Base-by-base conservation (phyloP, 176 grass and related monocot species). In the Neostapfia colusana region DNA sequence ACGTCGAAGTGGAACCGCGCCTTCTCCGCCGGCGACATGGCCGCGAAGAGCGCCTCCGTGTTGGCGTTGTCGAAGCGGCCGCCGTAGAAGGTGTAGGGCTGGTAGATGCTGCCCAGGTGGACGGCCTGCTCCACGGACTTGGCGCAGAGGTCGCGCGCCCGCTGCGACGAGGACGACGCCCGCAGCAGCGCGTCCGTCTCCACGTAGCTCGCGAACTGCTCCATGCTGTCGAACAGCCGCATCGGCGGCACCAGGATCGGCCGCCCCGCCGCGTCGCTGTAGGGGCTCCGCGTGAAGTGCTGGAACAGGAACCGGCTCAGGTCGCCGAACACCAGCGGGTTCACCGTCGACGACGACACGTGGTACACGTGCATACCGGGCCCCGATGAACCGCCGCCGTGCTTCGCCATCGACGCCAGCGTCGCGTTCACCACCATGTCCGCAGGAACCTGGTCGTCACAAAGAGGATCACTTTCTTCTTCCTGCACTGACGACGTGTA, bases 361-460 rank as follows among this genome's bases (percentile, higher is more conserved):
- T 93, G 95, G 72, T 97, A 97, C 75, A 97, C 89, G 49, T 97
- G 86, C 79, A 93, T 89, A 28, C 84, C 88, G 39, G 78, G 73
- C 7, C 46, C 73, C 13, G 51, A 5, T 5, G 15, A 21, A 15
- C 12, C 67, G 80, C 10, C 39, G 16, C 86, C 95, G 57, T 97
- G 95, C 76, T 89, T 91, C 56, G 91, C 91, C 84, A 97, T 97
- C 18, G 89, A 57, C 26, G 89, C 95, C 78, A 97, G 71, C 36
- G 84, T 93, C 66, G 95, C 95, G 86, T 90, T 97, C 79, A 97
- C 91, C 31, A 97, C 95, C 95, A 97, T 97, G 89, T 97, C 95
- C 44, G 64, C 95, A 27, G 95, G 95, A 17, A 97, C 95, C 95
- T 93, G 54, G 5, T 54, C 44, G 14, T 8, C 20, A 54, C 20